Percentiles rank a stretch among this genome's conserved stretches.
phyloP scores from a whole-genome alignment of 139 green algal genomes.

The Haematococcus lacustris region DNA sequence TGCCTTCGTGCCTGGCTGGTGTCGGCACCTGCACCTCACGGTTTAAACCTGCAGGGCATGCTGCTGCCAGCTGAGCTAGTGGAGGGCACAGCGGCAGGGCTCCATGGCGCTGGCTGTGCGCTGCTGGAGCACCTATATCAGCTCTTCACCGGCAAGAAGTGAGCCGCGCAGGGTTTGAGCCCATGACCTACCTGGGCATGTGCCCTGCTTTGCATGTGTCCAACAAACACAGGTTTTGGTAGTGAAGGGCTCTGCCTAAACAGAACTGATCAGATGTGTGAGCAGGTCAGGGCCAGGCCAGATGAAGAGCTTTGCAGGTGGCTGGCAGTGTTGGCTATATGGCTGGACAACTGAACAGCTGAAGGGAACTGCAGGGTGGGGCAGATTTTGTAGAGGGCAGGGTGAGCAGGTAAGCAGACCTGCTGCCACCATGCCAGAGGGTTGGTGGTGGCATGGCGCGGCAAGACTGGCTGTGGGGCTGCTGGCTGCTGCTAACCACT shows the following conservation, averaged over 20 bases:
- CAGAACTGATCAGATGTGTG: neutral
- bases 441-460: too few species aligned
- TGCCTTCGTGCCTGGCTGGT: neutral
- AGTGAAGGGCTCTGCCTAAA: neutral
- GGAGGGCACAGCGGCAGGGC: slow-evolving; percentile 26
- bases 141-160: slow-evolving; percentile 54
- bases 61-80: slow-evolving; percentile 29
- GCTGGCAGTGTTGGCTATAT: neutral
- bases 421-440: too few species aligned
- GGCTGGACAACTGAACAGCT: neutral
- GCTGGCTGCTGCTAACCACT: too few species aligned
- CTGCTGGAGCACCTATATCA: slow-evolving; percentile 53
- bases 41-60: slow-evolving; percentile 27
- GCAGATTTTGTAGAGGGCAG: too few species aligned
- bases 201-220: neutral
- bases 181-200: neutral
- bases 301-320: neutral
- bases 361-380: too few species aligned
- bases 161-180: slow-evolving; percentile 11
- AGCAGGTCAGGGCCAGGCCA: neutral
- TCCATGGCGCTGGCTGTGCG: slow-evolving; percentile 31
- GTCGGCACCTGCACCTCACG: neutral
- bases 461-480: too few species aligned
- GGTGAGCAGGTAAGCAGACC: too few species aligned
- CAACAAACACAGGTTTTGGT: neutral